These are phyloP conservation scores for Alternaria angustiovoidea DNA, from an alignment of 2,329 filamentous ascomycete species.

Conservation along the genomic window DNA sequence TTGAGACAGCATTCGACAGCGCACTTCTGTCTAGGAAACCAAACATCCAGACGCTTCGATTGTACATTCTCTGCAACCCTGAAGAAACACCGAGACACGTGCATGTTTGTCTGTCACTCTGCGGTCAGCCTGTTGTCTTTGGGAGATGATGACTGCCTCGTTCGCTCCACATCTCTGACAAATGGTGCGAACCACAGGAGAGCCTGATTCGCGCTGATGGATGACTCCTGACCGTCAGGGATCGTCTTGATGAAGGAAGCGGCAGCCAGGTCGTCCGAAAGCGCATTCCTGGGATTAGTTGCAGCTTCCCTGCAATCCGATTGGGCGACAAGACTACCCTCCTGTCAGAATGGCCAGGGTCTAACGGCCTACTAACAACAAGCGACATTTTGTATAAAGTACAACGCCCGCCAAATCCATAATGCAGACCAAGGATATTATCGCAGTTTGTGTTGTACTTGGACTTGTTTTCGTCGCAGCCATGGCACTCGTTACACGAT, in stretches of 20 bases:
- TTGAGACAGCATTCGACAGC: not conserved
- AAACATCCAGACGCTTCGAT: not conserved
- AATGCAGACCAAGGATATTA: constrained; percentile 25
- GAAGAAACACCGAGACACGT: not conserved
- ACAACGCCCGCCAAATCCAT: constrained; percentile 9
- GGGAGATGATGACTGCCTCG: constrained; percentile 1
- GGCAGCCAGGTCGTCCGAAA: constrained; percentile 28
- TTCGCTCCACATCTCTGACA: constrained; percentile 6
- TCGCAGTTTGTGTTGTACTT: constrained; percentile 29
- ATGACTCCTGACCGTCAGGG: constrained; percentile 10
- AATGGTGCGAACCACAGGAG: constrained; percentile 11
- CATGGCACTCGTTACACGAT: constrained; percentile 43
- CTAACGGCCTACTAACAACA: constrained; percentile 18
- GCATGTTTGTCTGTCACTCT: not conserved
- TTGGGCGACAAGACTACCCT: constrained; percentile 28
- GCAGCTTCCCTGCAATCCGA: constrained; percentile 41
- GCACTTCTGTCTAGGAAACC: not conserved
- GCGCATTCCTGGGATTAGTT: constrained; percentile 20
- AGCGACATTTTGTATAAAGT: constrained; percentile 31
- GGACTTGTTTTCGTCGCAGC: constrained; percentile 21
- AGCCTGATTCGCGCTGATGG: constrained; percentile 25
- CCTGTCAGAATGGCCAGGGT: constrained; percentile 13
- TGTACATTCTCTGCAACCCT: not conserved
- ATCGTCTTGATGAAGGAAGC: constrained; percentile 18
- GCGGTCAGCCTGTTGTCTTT: constrained; percentile 1